phyloP scores from a whole-genome alignment of 768 basidiomycete species.

The Rossbeevera mucosa region DNA sequence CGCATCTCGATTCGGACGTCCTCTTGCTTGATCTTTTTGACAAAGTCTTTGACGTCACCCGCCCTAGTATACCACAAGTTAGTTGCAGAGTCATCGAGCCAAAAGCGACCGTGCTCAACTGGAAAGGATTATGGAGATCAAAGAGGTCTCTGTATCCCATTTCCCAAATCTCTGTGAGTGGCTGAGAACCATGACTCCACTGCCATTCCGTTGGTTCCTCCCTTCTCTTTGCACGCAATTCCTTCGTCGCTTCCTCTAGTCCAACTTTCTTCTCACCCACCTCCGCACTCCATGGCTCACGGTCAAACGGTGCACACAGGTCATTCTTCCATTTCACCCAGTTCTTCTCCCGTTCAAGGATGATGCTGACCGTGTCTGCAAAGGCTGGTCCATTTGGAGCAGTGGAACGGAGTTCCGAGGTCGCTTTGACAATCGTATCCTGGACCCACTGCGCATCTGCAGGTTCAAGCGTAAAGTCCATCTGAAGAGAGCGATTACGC shows the following conservation, averaged over 20 bases:
- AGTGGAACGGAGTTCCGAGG: constrained; percentile 61
- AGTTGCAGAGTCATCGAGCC: not conserved
- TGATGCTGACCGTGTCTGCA: constrained; percentile 63
- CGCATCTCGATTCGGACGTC: constrained; percentile 57
- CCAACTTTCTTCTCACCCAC: constrained; percentile 48
- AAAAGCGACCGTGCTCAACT: constrained; percentile 41
- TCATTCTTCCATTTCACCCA: constrained; percentile 92
- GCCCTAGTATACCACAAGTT: constrained; percentile 38
- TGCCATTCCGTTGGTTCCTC: constrained; percentile 58
- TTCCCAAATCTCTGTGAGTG: constrained; percentile 78
- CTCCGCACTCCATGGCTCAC: constrained; percentile 55
- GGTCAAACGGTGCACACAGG: constrained; percentile 74
- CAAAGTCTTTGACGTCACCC: constrained; percentile 70
- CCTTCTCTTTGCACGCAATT: constrained; percentile 48
- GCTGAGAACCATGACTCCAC: constrained; percentile 61
- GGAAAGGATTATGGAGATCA: constrained; percentile 64
- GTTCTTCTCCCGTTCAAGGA: constrained; percentile 80
- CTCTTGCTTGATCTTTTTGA: constrained; percentile 64
- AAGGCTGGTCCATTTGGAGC: constrained; percentile 74
- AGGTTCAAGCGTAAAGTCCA: constrained; percentile 73
- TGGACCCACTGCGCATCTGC: constrained; percentile 72
- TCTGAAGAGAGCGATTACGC: constrained; percentile 75
- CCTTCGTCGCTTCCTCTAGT: constrained; percentile 58
- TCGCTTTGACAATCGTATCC: constrained; percentile 55
- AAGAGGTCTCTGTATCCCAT: constrained; percentile 66